These are phyloP conservation scores for Neocucurbitaria cava DNA, from an alignment of 2,329 filamentous ascomycete genomes.

Conservation along the genomic window DNA sequence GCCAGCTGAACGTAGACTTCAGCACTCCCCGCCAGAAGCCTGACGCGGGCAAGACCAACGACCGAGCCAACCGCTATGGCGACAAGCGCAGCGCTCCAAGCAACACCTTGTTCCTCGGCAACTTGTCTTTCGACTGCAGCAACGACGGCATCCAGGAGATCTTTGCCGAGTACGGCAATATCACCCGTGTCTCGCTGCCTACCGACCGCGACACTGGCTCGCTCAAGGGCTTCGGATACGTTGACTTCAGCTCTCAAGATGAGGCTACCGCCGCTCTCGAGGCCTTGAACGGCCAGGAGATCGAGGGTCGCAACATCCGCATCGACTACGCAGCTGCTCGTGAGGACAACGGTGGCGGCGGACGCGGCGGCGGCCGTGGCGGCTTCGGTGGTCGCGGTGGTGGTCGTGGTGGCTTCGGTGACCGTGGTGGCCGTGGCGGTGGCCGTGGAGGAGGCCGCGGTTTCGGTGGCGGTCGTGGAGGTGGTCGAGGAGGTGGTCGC, in stretches of 20 bases:
- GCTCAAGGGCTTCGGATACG: conserved; percentile 92
- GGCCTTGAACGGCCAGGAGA: conserved; percentile 72
- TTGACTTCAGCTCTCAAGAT: conserved; percentile 81
- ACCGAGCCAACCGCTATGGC: conserved; percentile 73
- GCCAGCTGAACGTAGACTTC: conserved; percentile 79
- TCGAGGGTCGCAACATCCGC: conserved; percentile 76
- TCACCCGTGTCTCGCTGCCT: conserved; percentile 83
- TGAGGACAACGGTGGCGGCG: conserved; percentile 62
- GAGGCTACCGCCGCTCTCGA: conserved; percentile 80
- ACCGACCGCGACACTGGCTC: conserved; percentile 85
- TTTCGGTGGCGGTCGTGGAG: conserved; percentile 55
- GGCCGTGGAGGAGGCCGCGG: conserved; percentile 57
- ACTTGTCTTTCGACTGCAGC: conserved; percentile 83
- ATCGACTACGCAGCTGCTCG: conserved; percentile 82
- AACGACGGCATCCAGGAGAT: conserved; percentile 77
- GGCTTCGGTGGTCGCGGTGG: conserved; percentile 58
- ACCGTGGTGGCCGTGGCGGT: conserved; percentile 60
- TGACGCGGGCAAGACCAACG: conserved; percentile 54
- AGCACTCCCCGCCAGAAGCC: conserved; percentile 70
- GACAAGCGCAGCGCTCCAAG: conserved; percentile 80
- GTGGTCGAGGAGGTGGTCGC: conserved; percentile 57
- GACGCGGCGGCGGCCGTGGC: conserved; percentile 60
- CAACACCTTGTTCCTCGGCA: conserved; percentile 90
- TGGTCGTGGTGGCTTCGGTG: conserved; percentile 57
- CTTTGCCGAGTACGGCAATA: conserved; percentile 73